Base-by-base conservation (phyloP, 148 eudicot species). In the Silene uniflora region DNA sequence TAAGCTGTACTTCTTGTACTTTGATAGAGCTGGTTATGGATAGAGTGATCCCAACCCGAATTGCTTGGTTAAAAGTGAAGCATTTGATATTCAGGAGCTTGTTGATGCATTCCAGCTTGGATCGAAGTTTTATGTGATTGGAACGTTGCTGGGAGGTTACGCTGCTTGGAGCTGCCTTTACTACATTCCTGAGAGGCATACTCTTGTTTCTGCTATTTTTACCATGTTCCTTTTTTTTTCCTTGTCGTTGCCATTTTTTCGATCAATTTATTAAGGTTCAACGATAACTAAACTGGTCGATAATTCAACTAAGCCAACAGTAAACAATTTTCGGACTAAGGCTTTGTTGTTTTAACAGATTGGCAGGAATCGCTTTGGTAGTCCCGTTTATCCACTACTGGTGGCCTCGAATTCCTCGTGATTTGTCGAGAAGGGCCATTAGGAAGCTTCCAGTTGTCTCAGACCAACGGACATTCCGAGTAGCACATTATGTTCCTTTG, bases 11-110 rank as follows among this genome's bases (percentile, higher is more conserved):
- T 62, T 92, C 10, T 66, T 92, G 39, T 79, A 75, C 63, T 92
- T 73, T 73, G 97, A 92, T 67, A 83, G 94, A 81, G 85, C 94
- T 27, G 97, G 97, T 32, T 92, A 92, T 80, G 94, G 94, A 56
- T 94, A 92, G 73, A 92, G 97, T 66, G 94, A 90, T 80, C 91
- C 97, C 65, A 52, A 88, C 79, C 92, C 97, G 54, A 65, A 74
- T 14, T 88, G 92, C 10, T 72, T 90, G 10, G 88, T 86, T 66
- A 87, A 83, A 73, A 90, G 91, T 73, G 93, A 88, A 75, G 90
- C 91, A 46, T 82, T 74, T 63, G 95, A 92, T 77, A 79, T 92
- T 74, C 84, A 90, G 80, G 91, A 92, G 81, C 85, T 92, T 17
- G 97, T 91, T 22, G 97, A 92, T 75, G 83, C 79, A 27, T 77